phyloP scores from a whole-genome alignment of 1,284 basidiomycete genomes.

The Ceratobasidium sp. region DNA sequence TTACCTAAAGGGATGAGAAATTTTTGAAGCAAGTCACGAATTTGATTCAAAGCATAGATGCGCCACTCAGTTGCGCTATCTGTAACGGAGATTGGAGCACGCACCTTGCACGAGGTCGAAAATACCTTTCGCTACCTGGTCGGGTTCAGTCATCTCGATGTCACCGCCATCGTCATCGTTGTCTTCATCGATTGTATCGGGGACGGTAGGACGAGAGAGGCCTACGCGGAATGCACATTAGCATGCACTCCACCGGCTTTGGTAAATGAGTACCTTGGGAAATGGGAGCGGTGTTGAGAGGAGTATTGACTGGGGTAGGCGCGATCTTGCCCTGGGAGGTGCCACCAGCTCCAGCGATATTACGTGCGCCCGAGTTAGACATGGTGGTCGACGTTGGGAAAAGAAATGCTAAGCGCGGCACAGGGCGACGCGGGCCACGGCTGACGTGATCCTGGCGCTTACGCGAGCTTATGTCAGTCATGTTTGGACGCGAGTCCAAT shows the following conservation, averaged over 20 bases:
- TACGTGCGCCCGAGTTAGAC: constrained; percentile 27
- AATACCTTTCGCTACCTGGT: constrained; percentile 30
- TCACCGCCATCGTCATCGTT: constrained; percentile 52
- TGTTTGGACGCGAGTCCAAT: neutral
- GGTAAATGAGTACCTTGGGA: constrained; percentile 55
- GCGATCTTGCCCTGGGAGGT: constrained; percentile 58
- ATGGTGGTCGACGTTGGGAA: constrained; percentile 37
- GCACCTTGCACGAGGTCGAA: constrained; percentile 39
- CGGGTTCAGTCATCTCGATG: constrained; percentile 1
- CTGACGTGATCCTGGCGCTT: too few relatives aligned
- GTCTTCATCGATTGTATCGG: constrained; percentile 71
- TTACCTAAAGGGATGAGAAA: constrained; percentile 61
- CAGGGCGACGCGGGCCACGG: constrained; percentile 41
- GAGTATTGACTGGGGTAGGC: constrained; percentile 87
- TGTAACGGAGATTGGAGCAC: neutral
- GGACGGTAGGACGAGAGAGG: constrained; percentile 67
- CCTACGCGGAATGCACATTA: constrained; percentile 55
- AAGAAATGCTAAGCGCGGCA: constrained; percentile 25
- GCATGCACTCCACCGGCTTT: neutral
- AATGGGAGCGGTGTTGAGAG: constrained; percentile 78
- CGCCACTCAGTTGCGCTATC: constrained; percentile 12
- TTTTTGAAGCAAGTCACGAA: constrained; percentile 2
- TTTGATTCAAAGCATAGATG: constrained; percentile 2
- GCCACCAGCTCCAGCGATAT: constrained; percentile 29
- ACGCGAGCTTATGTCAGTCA: constrained; percentile 23